Evolutionary conservation across 2,329 filamentous ascomycete genomes (phyloP), one percentile per base, ranked within the genome.

Genomic region (Colletotrichum cordylinicola): DNA sequence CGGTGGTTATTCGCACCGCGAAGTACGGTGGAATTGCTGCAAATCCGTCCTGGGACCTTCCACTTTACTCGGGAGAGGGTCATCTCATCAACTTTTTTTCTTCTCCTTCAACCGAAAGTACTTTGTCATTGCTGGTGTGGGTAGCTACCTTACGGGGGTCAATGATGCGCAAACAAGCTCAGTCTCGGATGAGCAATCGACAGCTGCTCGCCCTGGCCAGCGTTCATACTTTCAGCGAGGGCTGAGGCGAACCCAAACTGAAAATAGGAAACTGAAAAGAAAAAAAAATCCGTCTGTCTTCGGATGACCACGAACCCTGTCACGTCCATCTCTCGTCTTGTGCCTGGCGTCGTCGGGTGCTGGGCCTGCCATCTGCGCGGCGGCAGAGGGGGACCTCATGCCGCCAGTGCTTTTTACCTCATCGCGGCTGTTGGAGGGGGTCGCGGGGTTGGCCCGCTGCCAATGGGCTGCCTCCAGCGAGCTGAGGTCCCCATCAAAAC

Each of bases 401-500:
- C 43, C 43, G 10, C 43, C 43, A 48, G 43, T 48, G n/a, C n/a
- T 35, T 48, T 39, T 43, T 29, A 66, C 24, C 67, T 70, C 67
- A 70, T 58, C 67, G 37, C 56, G 56, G 67, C 67, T 48, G 37
- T 27, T 61, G 56, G 72, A 67, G 64, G 35, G 48, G 27, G 48
- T 33, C 68, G 56, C 65, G 74, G 70, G 64, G 64, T 65, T 65
- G 70, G 60, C 68, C 74, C 70, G 74, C 65, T 60, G 64, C 70
- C 70, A 73, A 74, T 76, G 58, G 70, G 70, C 64, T 68, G 70
- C 74, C 70, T 69, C 62, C 64, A 52, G 58, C 43, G 29, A 71
- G 68, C 60, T 71, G 60, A 64, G 29, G 43, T 65, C 43, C 60
- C 68, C 68, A 56, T 71, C 60, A 29, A 55, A 64, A 37, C 43